Base-by-base conservation (phyloP, 768 basidiomycete species). In the Phanerochaete carnosa region DNA sequence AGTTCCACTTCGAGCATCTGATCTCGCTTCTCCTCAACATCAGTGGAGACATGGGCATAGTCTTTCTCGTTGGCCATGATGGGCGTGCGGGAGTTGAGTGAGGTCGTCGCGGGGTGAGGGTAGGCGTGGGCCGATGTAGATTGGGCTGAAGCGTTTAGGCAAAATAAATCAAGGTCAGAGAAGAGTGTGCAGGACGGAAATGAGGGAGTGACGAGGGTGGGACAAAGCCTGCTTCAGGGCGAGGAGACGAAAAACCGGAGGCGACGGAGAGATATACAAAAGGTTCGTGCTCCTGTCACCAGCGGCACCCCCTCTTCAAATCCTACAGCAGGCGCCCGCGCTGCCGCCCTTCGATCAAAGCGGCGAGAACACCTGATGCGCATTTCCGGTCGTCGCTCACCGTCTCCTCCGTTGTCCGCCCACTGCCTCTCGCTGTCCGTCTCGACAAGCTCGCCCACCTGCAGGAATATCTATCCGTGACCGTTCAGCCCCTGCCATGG, bases 11-110 rank as follows among this genome's bases (percentile, higher is more conserved):
- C 66, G 49, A 71, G 67, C 68, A 69, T 67, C 55, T 65, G 63
- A 22, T 13, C 28, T 13, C 54, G 54, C 23, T 39, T 22, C 45
- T 63, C 58, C 32, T 62, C 61, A 23, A n/a, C 32, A 8, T 55
- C 84, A 0, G 78, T 77, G 47, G 79, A 71, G 50, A 86, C 84
- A n/a, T 86, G 77, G 3, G 73, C 61, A 28, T 78, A 55, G 69
- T 73, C 73, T 35, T 77, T 77, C 65, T 69, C 61, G 35, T 11
- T 33, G 56, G 61, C 25, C 61, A 62, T 62, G 33, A 45, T n/a
- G 16, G 43, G 35, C 26, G 30, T 57, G 47, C 22, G 29, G 35
- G 30, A 19, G 52, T 46, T 15, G 11, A 12, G 39, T 32, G 53
- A 30, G 52, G 30, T 60, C 54, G 54, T 55, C 43, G 54, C 16